These are phyloP conservation scores for Penicillium sumatraense DNA, from an alignment of 2,329 filamentous ascomycete species.

Conservation along the genomic window DNA sequence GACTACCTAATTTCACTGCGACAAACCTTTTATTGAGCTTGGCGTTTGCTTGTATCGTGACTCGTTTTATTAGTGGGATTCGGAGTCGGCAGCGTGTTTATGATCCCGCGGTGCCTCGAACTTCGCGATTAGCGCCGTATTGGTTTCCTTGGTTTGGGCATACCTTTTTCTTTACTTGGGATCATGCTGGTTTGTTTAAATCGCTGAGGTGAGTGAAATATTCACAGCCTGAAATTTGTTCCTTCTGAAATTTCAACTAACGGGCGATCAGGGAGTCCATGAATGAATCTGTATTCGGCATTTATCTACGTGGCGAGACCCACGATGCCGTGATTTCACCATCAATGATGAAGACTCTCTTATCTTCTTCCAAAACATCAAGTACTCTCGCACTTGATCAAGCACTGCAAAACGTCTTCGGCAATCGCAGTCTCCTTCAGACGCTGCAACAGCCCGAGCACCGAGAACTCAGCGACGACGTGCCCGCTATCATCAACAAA, in stretches of 20 bases:
- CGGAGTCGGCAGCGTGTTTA: slow-evolving; percentile 31
- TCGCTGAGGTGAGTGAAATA: slow-evolving; percentile 42
- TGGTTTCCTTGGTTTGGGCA: slow-evolving; percentile 65
- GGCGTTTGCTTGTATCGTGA: slow-evolving; percentile 40
- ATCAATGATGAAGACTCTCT: slow-evolving; percentile 48
- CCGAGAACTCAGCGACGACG: slow-evolving; percentile 43
- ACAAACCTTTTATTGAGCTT: slow-evolving; percentile 33
- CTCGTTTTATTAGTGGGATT: slow-evolving; percentile 44
- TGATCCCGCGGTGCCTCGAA: slow-evolving; percentile 32
- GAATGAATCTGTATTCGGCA: slow-evolving; percentile 50
- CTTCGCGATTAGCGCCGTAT: slow-evolving; percentile 59
- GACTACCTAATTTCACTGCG: slow-evolving; percentile 27
- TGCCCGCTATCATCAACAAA: slow-evolving; percentile 48
- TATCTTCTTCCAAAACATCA: slow-evolving; percentile 37
- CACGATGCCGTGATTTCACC: slow-evolving; percentile 58
- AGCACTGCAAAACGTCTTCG: slow-evolving; percentile 49
- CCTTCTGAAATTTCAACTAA: slow-evolving; percentile 16
- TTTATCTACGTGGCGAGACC: slow-evolving; percentile 54
- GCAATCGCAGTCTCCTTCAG: slow-evolving; percentile 43
- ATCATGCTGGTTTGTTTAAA: slow-evolving; percentile 50
- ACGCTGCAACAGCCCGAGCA: slow-evolving; percentile 39
- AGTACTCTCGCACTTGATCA: slow-evolving; percentile 36
- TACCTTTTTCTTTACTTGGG: slow-evolving; percentile 52
- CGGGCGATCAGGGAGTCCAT: slow-evolving; percentile 39
- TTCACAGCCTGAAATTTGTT: background rate